These are phyloP conservation scores for Nicotiana knightiana DNA, from an alignment of 257 asterid genomes.

Conservation along the genomic window DNA sequence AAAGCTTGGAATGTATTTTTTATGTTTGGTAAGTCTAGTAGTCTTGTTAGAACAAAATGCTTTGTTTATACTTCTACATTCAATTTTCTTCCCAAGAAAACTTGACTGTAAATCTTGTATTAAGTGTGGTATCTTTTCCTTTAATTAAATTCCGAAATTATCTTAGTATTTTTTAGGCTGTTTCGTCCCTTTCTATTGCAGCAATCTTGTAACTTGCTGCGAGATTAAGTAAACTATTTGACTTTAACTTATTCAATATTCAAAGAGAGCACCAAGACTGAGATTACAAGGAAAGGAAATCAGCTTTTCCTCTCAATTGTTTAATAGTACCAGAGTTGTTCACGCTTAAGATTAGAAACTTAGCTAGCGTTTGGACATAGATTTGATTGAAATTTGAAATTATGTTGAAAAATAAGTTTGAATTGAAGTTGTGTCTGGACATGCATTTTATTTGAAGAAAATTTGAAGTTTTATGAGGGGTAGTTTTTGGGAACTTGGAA, in stretches of 20 bases:
- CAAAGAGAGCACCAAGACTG: background rate
- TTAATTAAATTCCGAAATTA: background rate
- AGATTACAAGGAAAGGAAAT: background rate
- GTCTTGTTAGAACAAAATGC: background rate
- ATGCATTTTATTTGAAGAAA: too few relatives aligned
- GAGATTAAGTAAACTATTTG: background rate
- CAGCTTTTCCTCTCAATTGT: background rate
- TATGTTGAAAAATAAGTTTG: too few relatives aligned
- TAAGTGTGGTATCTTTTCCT: background rate
- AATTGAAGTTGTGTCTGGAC: too few relatives aligned
- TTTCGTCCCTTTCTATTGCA: background rate
- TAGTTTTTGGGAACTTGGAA: too few relatives aligned
- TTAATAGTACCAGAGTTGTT: background rate
- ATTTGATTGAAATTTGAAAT: too few relatives aligned
- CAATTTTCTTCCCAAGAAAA: background rate
- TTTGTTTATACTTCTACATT: background rate
- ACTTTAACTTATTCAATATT: background rate
- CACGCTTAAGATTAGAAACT: background rate
- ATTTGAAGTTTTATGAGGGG: too few relatives aligned
- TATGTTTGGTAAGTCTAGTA: background rate
- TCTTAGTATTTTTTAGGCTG: background rate
- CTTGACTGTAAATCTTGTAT: background rate
- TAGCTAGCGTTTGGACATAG: too few relatives aligned
- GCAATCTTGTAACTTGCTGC: background rate
- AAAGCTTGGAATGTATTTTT: slow-evolving; percentile 5